These are phyloP conservation scores for Cucumis cinereus DNA, from an alignment of 306 rosid species.

Conservation along the genomic window DNA sequence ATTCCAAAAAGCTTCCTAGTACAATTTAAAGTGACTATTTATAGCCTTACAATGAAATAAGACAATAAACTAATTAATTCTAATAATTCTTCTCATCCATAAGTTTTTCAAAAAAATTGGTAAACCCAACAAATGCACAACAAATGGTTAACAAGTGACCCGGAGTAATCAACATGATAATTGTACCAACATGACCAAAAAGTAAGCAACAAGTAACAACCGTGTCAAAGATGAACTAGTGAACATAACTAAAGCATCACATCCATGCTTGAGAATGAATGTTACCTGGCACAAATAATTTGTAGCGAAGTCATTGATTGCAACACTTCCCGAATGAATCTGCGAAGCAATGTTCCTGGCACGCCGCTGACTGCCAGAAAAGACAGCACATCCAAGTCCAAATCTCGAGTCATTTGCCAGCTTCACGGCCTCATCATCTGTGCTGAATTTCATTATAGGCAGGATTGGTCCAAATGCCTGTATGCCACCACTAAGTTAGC, in stretches of 20 bases:
- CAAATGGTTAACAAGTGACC: neutral
- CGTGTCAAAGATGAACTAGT: neutral
- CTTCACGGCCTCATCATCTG: conserved; percentile 65
- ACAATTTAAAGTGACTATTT: no score
- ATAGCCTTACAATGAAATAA: no score
- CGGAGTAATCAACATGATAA: neutral
- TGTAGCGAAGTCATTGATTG: conserved; percentile 71
- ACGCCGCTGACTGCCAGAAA: conserved; percentile 67
- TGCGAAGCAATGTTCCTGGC: conserved; percentile 72
- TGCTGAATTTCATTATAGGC: conserved; percentile 80
- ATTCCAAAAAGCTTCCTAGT: no score
- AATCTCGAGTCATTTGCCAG: conserved; percentile 84
- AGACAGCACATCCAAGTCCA: conserved; percentile 92
- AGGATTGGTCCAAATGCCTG: conserved; percentile 90
- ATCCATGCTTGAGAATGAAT: neutral
- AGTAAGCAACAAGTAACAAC: neutral
- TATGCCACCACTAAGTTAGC: neutral
- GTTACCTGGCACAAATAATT: conserved; percentile 81
- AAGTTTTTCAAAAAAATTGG: neutral
- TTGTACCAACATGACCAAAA: neutral
- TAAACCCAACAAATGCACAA: neutral
- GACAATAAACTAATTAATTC: no score
- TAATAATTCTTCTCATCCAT: neutral
- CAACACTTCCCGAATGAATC: conserved; percentile 70
- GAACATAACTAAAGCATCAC: neutral